Base-by-base conservation (phyloP, 306 rosid genomes). In the Malus domestica region DNA sequence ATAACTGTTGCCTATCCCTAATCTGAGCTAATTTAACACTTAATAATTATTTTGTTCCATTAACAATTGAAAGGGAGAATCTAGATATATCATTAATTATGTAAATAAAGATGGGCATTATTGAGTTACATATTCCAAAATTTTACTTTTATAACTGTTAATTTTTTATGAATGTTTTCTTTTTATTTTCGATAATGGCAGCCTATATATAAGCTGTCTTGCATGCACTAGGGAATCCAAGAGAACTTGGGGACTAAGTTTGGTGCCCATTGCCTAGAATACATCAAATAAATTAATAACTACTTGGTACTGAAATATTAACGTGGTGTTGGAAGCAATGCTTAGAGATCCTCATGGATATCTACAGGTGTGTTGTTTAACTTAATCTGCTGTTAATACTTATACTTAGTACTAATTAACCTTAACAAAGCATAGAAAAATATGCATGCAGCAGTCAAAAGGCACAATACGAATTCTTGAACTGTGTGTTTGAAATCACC, bases 221-320 rank as follows among this genome's bases (percentile, higher is more conserved):
- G 58, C 76, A 22, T 58, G 38, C 30, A 40, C 57, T 59, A 23
- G 57, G 76, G 68, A 73, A 73, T 73, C 77, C 42, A 59, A 73
- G 27, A 40, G 77, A 73, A 45, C 77, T 73, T 65, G 65, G 78
- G 54, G 64, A 66, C 32, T 33, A 65, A 54, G 73, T 75, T 70
- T 76, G 45, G 54, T 63, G 77, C 80, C 76, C 60, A 49, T 73
- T 68, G 70, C 66, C 23, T 49, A 15, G 33, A 25, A 8, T 15
- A 33, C 18, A 68, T 15, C 42, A 58, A 49, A 27, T 38, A 62
- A 32, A 40, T 58, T 33, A 3, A 32, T 62, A 2, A 32, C 18
- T 15, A 35, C 9, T 18, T 18, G 69, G 19, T 46, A 19, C 15
- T 67, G 42, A 68, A 49, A 14, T 49, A 33, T 10, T 16, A 18